Base-by-base conservation (phyloP, 2,329 filamentous ascomycete species). In the Ascochyta rabiei region DNA sequence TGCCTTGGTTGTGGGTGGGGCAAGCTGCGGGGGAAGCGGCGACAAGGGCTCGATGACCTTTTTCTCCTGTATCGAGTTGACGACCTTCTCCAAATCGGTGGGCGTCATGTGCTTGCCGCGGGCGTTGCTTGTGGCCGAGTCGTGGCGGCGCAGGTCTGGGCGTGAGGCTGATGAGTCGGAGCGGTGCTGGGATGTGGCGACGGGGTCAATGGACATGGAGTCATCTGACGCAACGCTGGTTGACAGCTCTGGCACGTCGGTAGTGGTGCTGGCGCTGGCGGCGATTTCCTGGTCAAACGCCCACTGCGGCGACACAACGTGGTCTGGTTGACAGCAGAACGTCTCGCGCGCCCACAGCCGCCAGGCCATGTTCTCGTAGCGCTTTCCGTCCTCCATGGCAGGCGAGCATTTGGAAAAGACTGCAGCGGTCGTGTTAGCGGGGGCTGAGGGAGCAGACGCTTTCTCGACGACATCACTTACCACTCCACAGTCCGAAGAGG, bases 401-500 rank as follows among this genome's bases (percentile, higher is more conserved):
- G 95, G 91, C 72, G 92, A 91, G 77, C 93, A 96, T 78, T 92
- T 91, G 46, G 92, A 93, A 74, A 98, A 97, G 57, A 98, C 92
- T 95, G 72, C 37, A 28, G 10, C 48, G 44, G 35, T 56, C 15
- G 38, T 42, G 62, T 74, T 65, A 75, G 70, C 40, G 42, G 21
- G 56, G 44, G 48, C 30, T 30, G 40, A 16, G 42, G 26, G 10
- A 23, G 24, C 10, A 12, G 12, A 12, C 24, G 31, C 33, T 31
- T n/a, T 15, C 13, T 23, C n/a, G 13, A n/a, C 44, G 48, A 55
- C 18, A 45, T 54, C 40, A 83, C 90, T 84, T 79, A 96, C 92
- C 91, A 75, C 91, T 93, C 92, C 93, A 96, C 86, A 98, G 96
- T 81, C 90, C 93, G 79, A 95, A 96, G 46, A 98, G 86, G 73